A percentile compares a stretch with the other conserved stretches of the same genome.
Evolutionary conservation across 83 land plant species (phyloP).

Genomic region (Diphasiastrum complanatum): DNA sequence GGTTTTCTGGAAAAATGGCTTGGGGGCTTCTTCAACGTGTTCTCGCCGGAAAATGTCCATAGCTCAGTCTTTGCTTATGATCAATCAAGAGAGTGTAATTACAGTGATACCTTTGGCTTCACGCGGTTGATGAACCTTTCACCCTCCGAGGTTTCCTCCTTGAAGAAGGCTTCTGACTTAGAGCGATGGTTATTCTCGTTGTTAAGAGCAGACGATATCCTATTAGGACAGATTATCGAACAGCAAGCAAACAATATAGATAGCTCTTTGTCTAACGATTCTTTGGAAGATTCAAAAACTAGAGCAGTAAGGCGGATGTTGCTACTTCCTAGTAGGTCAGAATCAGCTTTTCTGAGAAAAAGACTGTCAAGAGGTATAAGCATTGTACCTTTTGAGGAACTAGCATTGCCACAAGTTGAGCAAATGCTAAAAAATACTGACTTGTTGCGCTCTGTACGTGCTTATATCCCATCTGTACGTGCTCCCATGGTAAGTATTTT

Average conservation of each 20-base stretch:
- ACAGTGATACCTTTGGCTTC: constrained; percentile 75
- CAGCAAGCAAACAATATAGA: constrained; percentile 28
- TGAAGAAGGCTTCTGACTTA: constrained; percentile 49
- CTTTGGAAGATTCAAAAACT: constrained; percentile 39
- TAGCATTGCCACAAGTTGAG: constrained; percentile 58
- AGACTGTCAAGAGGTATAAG: constrained; percentile 47
- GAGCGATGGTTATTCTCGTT: constrained; percentile 65
- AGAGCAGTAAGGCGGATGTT: constrained; percentile 75
- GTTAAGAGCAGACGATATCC: constrained; percentile 37
- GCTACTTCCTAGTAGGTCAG: constrained; percentile 54
- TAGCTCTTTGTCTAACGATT: constrained; percentile 7
- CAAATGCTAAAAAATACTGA: constrained; percentile 43
- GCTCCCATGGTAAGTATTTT: constrained; percentile 70
- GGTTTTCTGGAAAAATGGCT: constrained; percentile 47
- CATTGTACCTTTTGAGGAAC: constrained; percentile 55
- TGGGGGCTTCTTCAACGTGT: constrained; percentile 49
- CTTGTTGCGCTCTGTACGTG: constrained; percentile 57
- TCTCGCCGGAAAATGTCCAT: constrained; percentile 56
- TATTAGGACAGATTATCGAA: constrained; percentile 35
- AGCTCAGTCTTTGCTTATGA: constrained; percentile 33
- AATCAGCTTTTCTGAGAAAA: constrained; percentile 37
- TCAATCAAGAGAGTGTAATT: constrained; percentile 7
- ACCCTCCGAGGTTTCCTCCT: constrained; percentile 60
- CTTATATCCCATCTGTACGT: constrained; percentile 77
- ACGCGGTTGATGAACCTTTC: constrained; percentile 67